These are phyloP conservation scores for Trametes gibbosa DNA, from an alignment of 768 basidiomycete genomes.

Conservation along the genomic window DNA sequence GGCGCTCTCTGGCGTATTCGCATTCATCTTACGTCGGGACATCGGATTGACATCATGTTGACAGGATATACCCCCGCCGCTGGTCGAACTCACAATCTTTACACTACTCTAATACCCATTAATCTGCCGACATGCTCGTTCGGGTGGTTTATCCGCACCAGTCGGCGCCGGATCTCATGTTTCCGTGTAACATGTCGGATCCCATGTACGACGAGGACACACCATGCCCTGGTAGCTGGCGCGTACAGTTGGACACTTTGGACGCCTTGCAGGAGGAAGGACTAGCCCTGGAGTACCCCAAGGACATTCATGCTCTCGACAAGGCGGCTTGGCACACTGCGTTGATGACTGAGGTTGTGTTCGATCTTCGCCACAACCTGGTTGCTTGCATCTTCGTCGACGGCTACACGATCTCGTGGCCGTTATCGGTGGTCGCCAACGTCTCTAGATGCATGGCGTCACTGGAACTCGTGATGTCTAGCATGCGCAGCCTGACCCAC, in stretches of 20 bases:
- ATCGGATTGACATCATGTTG: background rate
- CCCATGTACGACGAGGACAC: constrained; percentile 23
- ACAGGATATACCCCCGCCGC: constrained; percentile 11
- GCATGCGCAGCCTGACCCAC: constrained; percentile 35
- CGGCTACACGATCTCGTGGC: constrained; percentile 49
- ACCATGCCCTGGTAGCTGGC: constrained; percentile 11
- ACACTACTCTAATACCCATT: constrained; percentile 10
- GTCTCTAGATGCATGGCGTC: constrained; percentile 39
- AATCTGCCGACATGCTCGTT: constrained; percentile 48
- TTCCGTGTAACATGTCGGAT: constrained; percentile 49
- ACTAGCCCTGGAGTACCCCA: constrained; percentile 44
- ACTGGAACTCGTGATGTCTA: constrained; percentile 49
- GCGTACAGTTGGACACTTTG: constrained; percentile 2
- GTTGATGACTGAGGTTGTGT: constrained; percentile 56
- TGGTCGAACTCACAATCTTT: constrained; percentile 5
- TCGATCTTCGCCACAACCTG: constrained; percentile 49
- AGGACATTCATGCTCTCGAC: constrained; percentile 56
- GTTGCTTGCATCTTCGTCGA: constrained; percentile 59
- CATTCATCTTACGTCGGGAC: background rate
- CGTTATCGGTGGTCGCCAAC: constrained; percentile 29
- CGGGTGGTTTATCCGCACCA: constrained; percentile 45
- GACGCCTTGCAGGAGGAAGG: constrained; percentile 43
- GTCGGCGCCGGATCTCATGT: constrained; percentile 51
- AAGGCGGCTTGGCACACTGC: constrained; percentile 54
- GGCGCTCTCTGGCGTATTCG: too few relatives aligned